phyloP scores from a whole-genome alignment of 257 asterid genomes.

The Plectranthus barbatus region DNA sequence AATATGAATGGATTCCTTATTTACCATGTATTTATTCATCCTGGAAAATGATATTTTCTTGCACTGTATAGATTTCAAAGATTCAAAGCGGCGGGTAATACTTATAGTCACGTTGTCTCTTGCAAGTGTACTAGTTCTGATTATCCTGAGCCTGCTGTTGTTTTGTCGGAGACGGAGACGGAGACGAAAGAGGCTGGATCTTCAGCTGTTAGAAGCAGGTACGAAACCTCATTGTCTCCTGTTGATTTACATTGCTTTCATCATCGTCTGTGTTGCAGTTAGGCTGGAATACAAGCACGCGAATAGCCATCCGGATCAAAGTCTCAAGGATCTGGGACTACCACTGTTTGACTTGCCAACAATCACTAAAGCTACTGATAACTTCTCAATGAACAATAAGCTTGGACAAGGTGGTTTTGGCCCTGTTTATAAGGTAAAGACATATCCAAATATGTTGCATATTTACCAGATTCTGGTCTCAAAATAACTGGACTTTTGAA shows the following conservation, averaged over 20 bases:
- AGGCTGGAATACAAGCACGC: no score
- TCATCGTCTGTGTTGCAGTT: background rate
- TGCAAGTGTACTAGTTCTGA: background rate
- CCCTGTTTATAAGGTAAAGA: no score
- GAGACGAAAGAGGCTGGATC: background rate
- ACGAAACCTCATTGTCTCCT: background rate
- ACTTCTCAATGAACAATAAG: no score
- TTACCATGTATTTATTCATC: background rate
- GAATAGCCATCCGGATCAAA: no score
- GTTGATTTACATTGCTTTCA: no score
- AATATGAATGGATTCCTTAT: background rate
- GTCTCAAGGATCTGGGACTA: conserved; percentile 4
- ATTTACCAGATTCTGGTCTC: no score
- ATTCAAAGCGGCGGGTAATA: background rate
- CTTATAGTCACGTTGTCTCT: background rate
- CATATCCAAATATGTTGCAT: background rate
- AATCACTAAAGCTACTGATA: conserved; percentile 15
- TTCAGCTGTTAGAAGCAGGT: background rate
- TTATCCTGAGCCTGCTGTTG: background rate
- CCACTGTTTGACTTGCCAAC: conserved; percentile 3
- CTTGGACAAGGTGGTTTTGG: no score
- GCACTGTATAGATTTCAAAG: background rate
- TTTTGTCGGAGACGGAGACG: conserved; percentile 1
- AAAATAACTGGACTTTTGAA: background rate
- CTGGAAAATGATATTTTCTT: background rate